Percentiles rank a stretch among this genome's conserved stretches.
Conservation (phyloP, 306 rosid genomes). For the Elaeagnus macrophylla region DNA sequence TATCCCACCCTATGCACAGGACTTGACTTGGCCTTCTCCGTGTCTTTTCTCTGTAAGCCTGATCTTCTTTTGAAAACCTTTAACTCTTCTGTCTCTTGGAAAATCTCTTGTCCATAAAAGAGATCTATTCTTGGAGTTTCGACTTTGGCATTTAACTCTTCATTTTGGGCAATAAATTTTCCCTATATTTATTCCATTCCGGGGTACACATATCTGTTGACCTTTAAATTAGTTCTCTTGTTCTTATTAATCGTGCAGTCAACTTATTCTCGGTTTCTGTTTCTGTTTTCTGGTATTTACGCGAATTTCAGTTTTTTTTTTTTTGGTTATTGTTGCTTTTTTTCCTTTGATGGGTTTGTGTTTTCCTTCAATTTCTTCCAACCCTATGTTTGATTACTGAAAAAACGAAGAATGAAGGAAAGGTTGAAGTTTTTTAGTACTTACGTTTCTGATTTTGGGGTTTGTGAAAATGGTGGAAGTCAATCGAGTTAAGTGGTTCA, state of each 20-base stretch:
- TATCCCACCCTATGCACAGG: too few species aligned
- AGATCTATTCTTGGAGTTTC: neutral
- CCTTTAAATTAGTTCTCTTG: too few species aligned
- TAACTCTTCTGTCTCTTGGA: too few species aligned
- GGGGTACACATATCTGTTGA: too few species aligned
- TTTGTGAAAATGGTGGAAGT: conserved; percentile 14
- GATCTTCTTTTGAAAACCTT: too few species aligned
- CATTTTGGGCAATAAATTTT: too few species aligned
- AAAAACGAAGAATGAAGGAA: too few species aligned
- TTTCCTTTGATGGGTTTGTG: neutral
- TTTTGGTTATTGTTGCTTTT: neutral
- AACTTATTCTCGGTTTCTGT: conserved; percentile 11
- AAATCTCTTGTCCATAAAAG: too few species aligned
- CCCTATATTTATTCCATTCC: neutral
- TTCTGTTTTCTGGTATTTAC: conserved; percentile 7
- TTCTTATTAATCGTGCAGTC: conserved; percentile 16
- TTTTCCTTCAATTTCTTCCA: neutral
- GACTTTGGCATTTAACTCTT: neutral
- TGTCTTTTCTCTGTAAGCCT: too few species aligned
- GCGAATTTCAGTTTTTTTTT: conserved; percentile 1
- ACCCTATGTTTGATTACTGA: neutral
- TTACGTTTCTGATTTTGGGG: neutral
- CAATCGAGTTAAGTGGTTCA: conserved; percentile 7
- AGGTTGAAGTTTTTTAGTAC: too few species aligned
- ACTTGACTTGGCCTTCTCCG: too few species aligned